Base-by-base conservation (phyloP, 139 green algal genomes). In the Nannochloris sp. region DNA sequence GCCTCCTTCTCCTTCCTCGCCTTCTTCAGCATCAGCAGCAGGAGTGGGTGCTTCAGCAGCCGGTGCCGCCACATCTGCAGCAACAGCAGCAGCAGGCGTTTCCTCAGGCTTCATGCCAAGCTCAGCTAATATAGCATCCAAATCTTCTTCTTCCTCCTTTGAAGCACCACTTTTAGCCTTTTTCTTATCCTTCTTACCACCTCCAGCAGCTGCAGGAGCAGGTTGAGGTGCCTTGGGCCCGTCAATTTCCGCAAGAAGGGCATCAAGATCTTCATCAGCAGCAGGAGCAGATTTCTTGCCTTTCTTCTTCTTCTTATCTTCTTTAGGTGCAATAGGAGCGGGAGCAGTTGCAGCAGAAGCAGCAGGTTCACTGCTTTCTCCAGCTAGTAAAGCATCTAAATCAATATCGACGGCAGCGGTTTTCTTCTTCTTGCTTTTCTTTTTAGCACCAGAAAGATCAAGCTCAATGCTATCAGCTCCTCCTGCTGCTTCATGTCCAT, bases 181-280 rank as follows among this genome's bases (percentile, higher is more conserved):
- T 62, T 85, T 79, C 55, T 88, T 88, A 68, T 83, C 81, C 67
- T 83, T 83, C 62, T 80, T 81, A 33, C 71, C n/a, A 70, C 44
- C 48, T 57, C 57, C 44, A 2, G 63, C 51, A 19, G 48, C 9
- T 6, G 44, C 39, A 7, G 39, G 44, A 14, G 57, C 35, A 6
- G 31, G 45, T 27, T 64, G 64, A 19, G 55, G n/a, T 51, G 32
- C 31, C 47, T 25, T 81, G 36, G 66, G 39, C 1, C 66, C 82
- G 12, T 89, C 84, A n/a, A 93, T 57, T 72, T 87, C 76, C 15
- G 82, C 87, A n/a, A 91, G 57, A 39, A 90, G 56, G 0, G 80
- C 81, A 27, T 83, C 87, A 38, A 91, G 61, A 54, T 88, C 84
- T 75, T 81, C 76, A 56, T 74, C 39, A 48, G 67, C 58, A 25